phyloP scores from a whole-genome alignment of 208 protist genomes.

The Vickermania ingenoplastis region DNA sequence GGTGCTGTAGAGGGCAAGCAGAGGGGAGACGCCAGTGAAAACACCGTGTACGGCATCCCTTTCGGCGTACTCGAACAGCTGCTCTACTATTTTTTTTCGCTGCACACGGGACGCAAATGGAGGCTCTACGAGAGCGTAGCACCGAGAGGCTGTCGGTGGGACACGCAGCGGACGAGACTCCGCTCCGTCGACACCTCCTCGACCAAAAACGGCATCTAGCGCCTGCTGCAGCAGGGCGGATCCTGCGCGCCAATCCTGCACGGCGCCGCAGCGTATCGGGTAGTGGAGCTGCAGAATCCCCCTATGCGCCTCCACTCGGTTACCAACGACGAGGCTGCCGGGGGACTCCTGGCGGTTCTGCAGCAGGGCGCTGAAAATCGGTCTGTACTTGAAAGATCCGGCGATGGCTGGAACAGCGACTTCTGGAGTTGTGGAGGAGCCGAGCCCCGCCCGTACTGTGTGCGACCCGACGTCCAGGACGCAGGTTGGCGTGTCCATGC shows the following conservation, averaged over 20 bases:
- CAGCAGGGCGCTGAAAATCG: constrained; percentile 9
- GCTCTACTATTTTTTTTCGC: constrained; percentile 34
- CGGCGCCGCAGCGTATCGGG: constrained; percentile 57
- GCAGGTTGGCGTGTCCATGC: constrained; percentile 7
- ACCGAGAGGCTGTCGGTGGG: constrained; percentile 1
- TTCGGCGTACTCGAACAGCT: constrained; percentile 32
- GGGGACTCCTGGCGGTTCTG: background rate
- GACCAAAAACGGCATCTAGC: constrained; percentile 8
- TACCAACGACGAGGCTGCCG: constrained; percentile 8
- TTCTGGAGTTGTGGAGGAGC: constrained; percentile 14
- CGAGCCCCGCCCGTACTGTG: constrained; percentile 27
- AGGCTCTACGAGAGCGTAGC: constrained; percentile 41
- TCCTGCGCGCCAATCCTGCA: constrained; percentile 34
- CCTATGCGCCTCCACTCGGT: constrained; percentile 21
- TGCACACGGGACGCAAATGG: constrained; percentile 53
- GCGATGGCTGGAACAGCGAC: constrained; percentile 18
- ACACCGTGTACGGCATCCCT: constrained; percentile 16
- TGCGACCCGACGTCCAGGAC: constrained; percentile 46
- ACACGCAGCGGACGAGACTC: background rate
- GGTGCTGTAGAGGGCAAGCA: constrained; percentile 53
- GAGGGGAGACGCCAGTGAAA: constrained; percentile 36
- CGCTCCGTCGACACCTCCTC: background rate
- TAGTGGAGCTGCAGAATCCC: constrained; percentile 52
- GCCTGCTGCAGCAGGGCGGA: constrained; percentile 14
- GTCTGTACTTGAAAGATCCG: constrained; percentile 32